Evolutionary conservation across 1,139 yeast genomes (phyloP), one percentile per base, ranked within the genome.

Genomic region (Schwanniomyces etchellsii): DNA sequence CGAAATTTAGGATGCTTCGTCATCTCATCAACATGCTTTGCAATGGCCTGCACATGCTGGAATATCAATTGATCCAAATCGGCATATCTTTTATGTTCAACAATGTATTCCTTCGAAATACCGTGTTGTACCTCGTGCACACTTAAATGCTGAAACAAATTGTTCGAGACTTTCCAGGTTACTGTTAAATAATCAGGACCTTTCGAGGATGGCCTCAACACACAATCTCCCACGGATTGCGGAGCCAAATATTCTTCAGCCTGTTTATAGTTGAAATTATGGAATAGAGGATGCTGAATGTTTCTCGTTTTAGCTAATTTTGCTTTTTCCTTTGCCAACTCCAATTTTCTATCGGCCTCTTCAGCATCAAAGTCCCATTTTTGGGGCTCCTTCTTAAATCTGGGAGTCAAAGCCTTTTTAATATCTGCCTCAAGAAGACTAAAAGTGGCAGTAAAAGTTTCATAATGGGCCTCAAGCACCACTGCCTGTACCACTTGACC

Each of bases 81-180:
- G 24, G 81, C 73, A 54, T 84, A 91, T 29, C 65, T 63, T 44
- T 74, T 74, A 24, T 71, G 71, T 31, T 86, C 96, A 26, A 88
- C 88, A 36, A 68, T 60, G 38, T 83, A 69, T 26, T 71, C 72
- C 42, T 75, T 75, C 31, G 84, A 82, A 0, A 78, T 70, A 41
- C 72, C 77, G 28, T 47, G 39, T 7, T 43, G 77, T 32, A 73
- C 68, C 56, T 91, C 98, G 40, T 80, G 70, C 29, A 91, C 83
- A 45, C 88, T 89, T 39, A 93, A 66, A 54, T 91, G 97, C 54
- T 93, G 98, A 60, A 82, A 93, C 41, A 91, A 64, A 50, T 81
- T 83, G 48, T 84, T 91, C 37, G 86, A 91, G 24, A 93, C 89
- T 53, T 91, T 91, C 97, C 98, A 91, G 0, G 99, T 91, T 24